A percentile compares a stretch with the other conserved stretches of the same genome.
Conservation (phyloP, 1,284 basidiomycete species). For the Puccinia sorghi region DNA sequence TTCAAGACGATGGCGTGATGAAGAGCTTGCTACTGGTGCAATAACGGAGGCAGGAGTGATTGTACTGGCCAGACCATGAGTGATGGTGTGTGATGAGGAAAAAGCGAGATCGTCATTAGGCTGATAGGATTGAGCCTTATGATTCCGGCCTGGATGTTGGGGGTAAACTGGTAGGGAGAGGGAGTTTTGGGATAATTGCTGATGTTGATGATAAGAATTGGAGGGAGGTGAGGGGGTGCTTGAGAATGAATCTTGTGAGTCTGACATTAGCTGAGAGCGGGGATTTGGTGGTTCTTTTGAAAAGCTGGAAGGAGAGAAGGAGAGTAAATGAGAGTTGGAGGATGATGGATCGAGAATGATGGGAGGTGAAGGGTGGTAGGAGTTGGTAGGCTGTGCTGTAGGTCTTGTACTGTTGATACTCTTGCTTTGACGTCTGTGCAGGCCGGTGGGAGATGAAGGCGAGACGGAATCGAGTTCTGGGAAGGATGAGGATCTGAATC, state of each 20-base stretch:
- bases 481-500: conserved; percentile 21
- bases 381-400: not conserved
- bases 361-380: not conserved
- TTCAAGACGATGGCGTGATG: not conserved
- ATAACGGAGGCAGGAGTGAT: not conserved
- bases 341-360: not conserved
- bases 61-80: not conserved
- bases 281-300: not conserved
- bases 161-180: not conserved
- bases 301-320: not conserved
- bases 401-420: not conserved
- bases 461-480: not conserved
- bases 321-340: conserved; percentile 6
- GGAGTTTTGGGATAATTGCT: conserved; percentile 1
- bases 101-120: conserved; percentile 26
- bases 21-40: not conserved
- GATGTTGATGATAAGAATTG: not conserved
- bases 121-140: conserved; percentile 21
- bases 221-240: not conserved
- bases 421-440: conserved; percentile 29
- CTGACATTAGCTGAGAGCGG: conserved; percentile 13
- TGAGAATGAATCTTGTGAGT: conserved; percentile 5
- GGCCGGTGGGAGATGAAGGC: conserved; percentile 14
- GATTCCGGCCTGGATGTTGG: not conserved
- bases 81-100: conserved; percentile 8